Conservation (phyloP, 164 flowering plant genomes). For the Kingdonia uniflora region DNA sequence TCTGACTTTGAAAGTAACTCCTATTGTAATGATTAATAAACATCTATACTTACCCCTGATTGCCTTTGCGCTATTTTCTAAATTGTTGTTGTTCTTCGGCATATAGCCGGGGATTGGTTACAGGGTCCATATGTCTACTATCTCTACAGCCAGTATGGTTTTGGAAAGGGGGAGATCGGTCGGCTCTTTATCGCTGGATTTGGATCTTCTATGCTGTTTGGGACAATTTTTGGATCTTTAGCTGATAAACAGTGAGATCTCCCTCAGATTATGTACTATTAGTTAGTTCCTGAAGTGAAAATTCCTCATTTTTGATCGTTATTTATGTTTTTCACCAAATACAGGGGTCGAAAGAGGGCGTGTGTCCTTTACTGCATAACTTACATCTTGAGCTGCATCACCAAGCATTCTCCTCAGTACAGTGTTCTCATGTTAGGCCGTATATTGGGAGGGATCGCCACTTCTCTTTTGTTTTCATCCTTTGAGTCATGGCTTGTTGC, state of each 20-base stretch:
- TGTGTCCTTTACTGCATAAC: slow-evolving; percentile 92
- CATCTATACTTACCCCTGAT: no score
- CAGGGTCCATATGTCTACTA: slow-evolving; percentile 35
- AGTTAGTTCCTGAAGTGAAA: background rate
- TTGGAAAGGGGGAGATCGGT: slow-evolving; percentile 88
- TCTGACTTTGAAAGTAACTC: no score
- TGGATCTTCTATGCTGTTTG: slow-evolving; percentile 98
- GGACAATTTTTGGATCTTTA: slow-evolving; percentile 92
- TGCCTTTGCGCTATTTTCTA: no score
- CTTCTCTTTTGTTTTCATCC: slow-evolving; percentile 90
- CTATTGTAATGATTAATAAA: no score
- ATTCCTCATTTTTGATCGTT: background rate
- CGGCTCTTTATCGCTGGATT: slow-evolving; percentile 96
- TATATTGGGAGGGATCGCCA: slow-evolving; percentile 91
- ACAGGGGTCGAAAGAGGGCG: slow-evolving; percentile 95
- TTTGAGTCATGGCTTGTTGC: no score
- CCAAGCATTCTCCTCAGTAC: no score
- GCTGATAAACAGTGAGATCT: slow-evolving; percentile 92
- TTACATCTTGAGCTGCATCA: no score
- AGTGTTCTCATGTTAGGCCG: slow-evolving; percentile 96
- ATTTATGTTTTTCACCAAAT: slow-evolving; percentile 3
- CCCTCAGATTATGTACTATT: background rate
- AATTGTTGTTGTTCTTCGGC: slow-evolving; percentile 19
- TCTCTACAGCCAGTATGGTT: slow-evolving; percentile 50
- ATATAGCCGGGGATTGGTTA: slow-evolving; percentile 89